phyloP scores from a whole-genome alignment of 345 rosid genomes.

The Dipteronia dyeriana region DNA sequence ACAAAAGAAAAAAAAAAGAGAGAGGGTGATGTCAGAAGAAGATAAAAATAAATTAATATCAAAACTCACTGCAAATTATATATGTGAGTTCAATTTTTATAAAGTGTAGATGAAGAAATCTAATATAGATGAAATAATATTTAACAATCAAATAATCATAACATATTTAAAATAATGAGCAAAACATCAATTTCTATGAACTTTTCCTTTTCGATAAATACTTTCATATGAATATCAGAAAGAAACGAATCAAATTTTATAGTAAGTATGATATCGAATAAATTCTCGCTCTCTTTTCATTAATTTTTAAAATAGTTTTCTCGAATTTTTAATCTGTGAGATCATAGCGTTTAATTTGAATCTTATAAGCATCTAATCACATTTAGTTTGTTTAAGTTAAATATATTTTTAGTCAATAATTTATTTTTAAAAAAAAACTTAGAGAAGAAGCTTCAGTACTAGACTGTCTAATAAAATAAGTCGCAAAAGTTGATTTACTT shows the following conservation, averaged over 20 bases:
- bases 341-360: constrained; percentile 7
- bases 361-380: constrained; percentile 7
- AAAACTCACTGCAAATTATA: no score
- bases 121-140: no score
- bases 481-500: no score
- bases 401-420: background rate
- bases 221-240: background rate
- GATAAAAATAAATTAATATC: no score
- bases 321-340: background rate
- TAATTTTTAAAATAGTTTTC: background rate
- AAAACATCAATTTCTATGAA: background rate
- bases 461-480: background rate
- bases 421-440: background rate
- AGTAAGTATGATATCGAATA: background rate
- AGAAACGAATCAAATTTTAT: background rate
- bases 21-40: no score
- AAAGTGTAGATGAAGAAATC: no score
- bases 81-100: no score
- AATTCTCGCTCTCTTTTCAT: background rate
- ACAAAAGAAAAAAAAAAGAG: no score
- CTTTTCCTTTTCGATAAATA: background rate
- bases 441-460: constrained; percentile 9
- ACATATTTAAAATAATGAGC: no score
- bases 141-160: no score
- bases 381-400: constrained; percentile 3